These are phyloP conservation scores for Solanum hybrid DNA, from an alignment of 305 asterid species.

Conservation along the genomic window DNA sequence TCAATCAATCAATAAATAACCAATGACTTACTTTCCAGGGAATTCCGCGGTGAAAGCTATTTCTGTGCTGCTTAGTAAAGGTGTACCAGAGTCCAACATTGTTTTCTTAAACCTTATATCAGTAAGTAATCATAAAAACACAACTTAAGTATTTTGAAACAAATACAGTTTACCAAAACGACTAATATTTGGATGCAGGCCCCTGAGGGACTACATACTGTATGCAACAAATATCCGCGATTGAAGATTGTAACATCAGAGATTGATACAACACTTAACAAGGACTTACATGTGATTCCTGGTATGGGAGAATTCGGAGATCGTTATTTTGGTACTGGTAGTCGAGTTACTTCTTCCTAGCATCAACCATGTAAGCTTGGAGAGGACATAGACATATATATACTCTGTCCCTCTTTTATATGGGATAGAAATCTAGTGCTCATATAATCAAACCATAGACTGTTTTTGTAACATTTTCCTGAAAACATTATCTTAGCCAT, in stretches of 20 bases:
- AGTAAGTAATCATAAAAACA: slow-evolving; percentile 27
- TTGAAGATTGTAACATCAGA: slow-evolving; percentile 85
- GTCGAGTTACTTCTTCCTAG: not conserved
- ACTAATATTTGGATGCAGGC: slow-evolving; percentile 41
- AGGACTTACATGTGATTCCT: slow-evolving; percentile 58
- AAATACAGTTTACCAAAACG: not conserved
- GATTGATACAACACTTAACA: slow-evolving; percentile 60
- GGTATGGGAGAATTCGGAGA: slow-evolving; percentile 98
- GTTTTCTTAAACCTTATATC: slow-evolving; percentile 86
- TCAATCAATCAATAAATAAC: not conserved
- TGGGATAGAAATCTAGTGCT: not conserved
- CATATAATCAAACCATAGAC: not conserved
- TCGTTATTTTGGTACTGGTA: slow-evolving; percentile 78
- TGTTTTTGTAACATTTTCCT: not conserved
- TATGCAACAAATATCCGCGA: slow-evolving; percentile 60
- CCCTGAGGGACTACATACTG: slow-evolving; percentile 79
- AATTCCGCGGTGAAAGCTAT: slow-evolving; percentile 85
- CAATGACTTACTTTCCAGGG: slow-evolving; percentile 28
- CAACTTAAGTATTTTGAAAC: not conserved
- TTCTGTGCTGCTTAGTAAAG: slow-evolving; percentile 69
- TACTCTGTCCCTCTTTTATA: not conserved
- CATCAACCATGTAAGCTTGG: not conserved
- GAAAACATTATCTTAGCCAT: not conserved
- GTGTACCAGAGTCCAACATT: slow-evolving; percentile 81
- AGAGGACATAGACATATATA: not conserved